phyloP scores from a whole-genome alignment of 495 filamentous ascomycete species.

The Penicillium paradoxum region DNA sequence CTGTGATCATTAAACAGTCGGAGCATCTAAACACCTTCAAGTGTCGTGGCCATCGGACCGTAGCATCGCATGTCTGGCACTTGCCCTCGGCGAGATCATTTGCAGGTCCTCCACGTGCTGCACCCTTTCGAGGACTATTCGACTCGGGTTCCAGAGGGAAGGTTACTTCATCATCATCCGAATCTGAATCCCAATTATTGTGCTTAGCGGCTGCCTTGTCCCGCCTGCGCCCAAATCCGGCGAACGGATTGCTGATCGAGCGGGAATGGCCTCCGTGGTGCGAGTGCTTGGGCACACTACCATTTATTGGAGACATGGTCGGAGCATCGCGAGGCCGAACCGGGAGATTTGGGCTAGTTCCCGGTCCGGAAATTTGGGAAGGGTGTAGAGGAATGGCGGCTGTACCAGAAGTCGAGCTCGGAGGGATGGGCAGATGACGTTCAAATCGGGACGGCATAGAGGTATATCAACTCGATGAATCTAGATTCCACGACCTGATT shows the following conservation, averaged over 20 bases:
- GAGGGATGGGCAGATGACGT: conserved; percentile 32
- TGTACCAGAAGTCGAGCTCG: conserved; percentile 21
- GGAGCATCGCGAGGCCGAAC: conserved; percentile 31
- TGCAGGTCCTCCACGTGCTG: conserved; percentile 20
- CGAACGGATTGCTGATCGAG: conserved; percentile 72
- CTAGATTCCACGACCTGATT: background rate
- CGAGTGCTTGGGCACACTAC: conserved; percentile 17
- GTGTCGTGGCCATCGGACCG: conserved; percentile 76
- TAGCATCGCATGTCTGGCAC: conserved; percentile 78
- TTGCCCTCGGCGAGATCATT: conserved; percentile 58
- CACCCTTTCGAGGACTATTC: conserved; percentile 32
- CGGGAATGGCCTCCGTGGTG: conserved; percentile 52
- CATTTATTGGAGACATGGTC: conserved; percentile 20
- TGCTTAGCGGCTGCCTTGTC: conserved; percentile 28
- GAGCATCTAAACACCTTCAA: conserved; percentile 76
- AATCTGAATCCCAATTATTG: conserved; percentile 37
- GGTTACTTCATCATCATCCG: conserved; percentile 33
- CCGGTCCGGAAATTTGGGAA: conserved; percentile 12
- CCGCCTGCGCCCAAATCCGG: conserved; percentile 48
- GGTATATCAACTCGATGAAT: conserved; percentile 26
- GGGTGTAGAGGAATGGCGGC: conserved; percentile 18
- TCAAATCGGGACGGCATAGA: conserved; percentile 39
- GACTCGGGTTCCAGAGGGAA: conserved; percentile 25
- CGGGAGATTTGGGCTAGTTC: conserved; percentile 15
- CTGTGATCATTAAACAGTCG: conserved; percentile 82